Percentiles rank a stretch among this genome's conserved stretches.
Evolutionary conservation across 2,329 filamentous ascomycete genomes (phyloP).

Genomic region (Aspergillus novoparasiticus): DNA sequence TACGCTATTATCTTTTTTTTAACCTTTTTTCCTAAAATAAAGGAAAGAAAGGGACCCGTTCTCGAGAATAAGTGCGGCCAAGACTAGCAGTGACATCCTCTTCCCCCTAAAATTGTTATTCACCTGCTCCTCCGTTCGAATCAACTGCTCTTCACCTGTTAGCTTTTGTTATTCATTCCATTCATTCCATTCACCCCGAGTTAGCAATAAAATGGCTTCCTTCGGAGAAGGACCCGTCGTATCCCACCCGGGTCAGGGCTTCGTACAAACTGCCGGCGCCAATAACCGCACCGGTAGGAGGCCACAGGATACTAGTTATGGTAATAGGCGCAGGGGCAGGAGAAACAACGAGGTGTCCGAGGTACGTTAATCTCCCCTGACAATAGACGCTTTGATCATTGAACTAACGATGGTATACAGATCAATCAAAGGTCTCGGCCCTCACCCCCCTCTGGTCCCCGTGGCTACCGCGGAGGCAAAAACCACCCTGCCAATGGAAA

Average conservation of each 20-base stretch:
- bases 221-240: slow-evolving; percentile 5
- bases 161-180: background rate
- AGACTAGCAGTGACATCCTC: slow-evolving; percentile 3
- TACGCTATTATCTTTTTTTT: slow-evolving; percentile 3
- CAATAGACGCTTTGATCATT: background rate
- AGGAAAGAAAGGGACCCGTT: slow-evolving; percentile 14
- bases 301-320: background rate
- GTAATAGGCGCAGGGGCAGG: background rate
- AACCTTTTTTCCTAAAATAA: slow-evolving; percentile 9
- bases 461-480: background rate
- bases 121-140: background rate
- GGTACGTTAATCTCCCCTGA: background rate
- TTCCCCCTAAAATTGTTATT: slow-evolving; percentile 1
- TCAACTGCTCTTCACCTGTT: background rate
- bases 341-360: background rate
- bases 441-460: background rate
- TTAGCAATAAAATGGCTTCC: slow-evolving; percentile 9
- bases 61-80: slow-evolving; percentile 8
- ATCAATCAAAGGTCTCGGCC: background rate
- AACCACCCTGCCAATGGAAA: background rate
- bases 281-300: background rate
- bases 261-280: background rate
- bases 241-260: background rate
- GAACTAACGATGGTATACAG: background rate
- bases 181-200: background rate